Evolutionary conservation across 2,329 filamentous ascomycete species (phyloP), one percentile per base, ranked within the genome.

Genomic region (Microdochium trichocladiopsis): DNA sequence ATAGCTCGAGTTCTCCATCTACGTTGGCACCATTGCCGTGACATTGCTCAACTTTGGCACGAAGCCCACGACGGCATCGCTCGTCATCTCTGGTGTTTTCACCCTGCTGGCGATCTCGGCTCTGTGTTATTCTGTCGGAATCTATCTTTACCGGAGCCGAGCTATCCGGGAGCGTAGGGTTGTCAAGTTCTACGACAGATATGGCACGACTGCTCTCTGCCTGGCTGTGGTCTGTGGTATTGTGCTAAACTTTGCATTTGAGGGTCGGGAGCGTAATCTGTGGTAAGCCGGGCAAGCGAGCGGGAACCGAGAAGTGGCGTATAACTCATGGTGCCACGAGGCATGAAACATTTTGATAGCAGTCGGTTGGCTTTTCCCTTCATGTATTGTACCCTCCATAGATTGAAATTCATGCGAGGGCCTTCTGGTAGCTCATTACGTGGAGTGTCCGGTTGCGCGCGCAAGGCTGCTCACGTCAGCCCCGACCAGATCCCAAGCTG

Each of bases 1-100:
- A 25, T 58, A 88, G 88, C 87, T 99, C 62, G 93, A 99, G 70
- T 97, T 95, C 71, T 93, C 88, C 49, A 95, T 97, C 64, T 92
- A 96, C 65, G 85, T 99, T 51, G 90, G 90, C 61, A 87, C 88
- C 25, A 93, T 95, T 61, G 90, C 91, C 12, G 86, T 88, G 8
- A 89, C 89, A 0, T 75, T 95, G 47, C 80, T 95, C 58, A 92
- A 95, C 74, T 90, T 96, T 66, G 83, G 88, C 60, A 69, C 69
- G 11, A 78, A 80, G 57, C 76, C 80, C 21, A 78, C 70, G 8
- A 65, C 60, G 47, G 68, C 84, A 21, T 83, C 86, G 5, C 83
- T 95, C 57, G 74, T 82, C 47, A 83, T 88, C 0, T 80, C 90
- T 0, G 87, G 85, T 65, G 78, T 83, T 1, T 99, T 97, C 68